Conservation (phyloP, 768 basidiomycete genomes). For the Nidularia pulvinata region DNA sequence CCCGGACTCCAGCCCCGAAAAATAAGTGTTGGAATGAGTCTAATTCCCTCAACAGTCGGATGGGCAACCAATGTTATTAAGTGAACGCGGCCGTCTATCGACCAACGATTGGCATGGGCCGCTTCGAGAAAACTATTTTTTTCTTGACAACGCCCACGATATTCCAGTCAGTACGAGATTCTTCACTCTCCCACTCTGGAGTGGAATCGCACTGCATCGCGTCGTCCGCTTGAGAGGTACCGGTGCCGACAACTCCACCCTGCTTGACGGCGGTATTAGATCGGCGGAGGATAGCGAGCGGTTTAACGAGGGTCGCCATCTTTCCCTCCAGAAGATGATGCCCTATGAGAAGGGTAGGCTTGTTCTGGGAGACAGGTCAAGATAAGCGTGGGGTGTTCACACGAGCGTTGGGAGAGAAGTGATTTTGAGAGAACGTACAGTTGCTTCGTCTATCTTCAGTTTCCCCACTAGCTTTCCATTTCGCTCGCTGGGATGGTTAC, state of each 20-base stretch:
- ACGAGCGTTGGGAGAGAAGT: not conserved
- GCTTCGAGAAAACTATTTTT: conserved; percentile 82
- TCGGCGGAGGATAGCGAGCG: conserved; percentile 75
- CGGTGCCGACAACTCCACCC: conserved; percentile 1
- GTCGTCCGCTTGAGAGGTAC: conserved; percentile 10
- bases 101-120: conserved; percentile 71
- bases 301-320: conserved; percentile 72
- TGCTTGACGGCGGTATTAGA: conserved; percentile 9
- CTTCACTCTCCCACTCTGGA: conserved; percentile 1
- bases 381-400: not conserved
- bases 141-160: conserved; percentile 73
- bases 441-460: conserved; percentile 59
- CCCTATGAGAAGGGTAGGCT: conserved; percentile 80
- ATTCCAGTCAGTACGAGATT: conserved; percentile 44
- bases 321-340: conserved; percentile 93
- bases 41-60: too few relatives aligned
- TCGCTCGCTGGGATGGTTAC: conserved; percentile 42
- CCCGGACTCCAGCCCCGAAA: too few relatives aligned
- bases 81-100: not conserved
- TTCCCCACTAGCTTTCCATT: conserved; percentile 80
- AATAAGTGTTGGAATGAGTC: too few relatives aligned
- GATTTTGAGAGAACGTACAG: conserved; percentile 25
- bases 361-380: conserved; percentile 46
- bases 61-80: too few relatives aligned
- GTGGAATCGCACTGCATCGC: conserved; percentile 14